Evolutionary conservation across 2,329 filamentous ascomycete species (phyloP), one percentile per base, ranked within the genome.

Genomic region (Fonsecaea pugnacius): DNA sequence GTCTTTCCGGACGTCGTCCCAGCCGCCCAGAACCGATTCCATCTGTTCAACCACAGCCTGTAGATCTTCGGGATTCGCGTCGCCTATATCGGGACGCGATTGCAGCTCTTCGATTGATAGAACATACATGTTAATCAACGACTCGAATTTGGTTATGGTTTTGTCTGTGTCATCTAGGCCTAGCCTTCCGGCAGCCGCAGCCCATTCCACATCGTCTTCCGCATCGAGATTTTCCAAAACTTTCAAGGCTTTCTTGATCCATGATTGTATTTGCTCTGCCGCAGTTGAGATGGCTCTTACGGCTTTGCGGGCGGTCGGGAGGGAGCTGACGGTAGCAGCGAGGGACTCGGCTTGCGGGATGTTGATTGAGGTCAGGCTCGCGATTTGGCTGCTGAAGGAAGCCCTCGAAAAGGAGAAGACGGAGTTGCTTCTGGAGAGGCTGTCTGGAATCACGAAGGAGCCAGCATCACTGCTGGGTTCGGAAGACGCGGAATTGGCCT

Each of bases 151-250:
- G 40, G 84, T 81, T 66, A 98, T 94, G 24, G 94, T 86, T 58
- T 80, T 81, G 68, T 89, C 85, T 2, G 88, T 85, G 60, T 87
- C 85, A 12, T 80, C 79, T 38, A 82, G 67, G 8, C 80, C 80
- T 64, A 82, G 77, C 66, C 80, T 75, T 33, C 95, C 95, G 58
- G 92, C 95, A 1, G 93, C 94, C 1, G 95, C 86, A 8, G 87
- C 93, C 95, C 95, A 99, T 76, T 98, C 94, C 16, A 98, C 92
- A 74, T 99, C 95, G 75, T 98, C 95, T 68, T 98, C 94, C 59
- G 93, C 92, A 75, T 98, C 92, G 48, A 99, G 81, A 4, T 93
- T 93, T 60, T 86, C 86, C 59, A 99, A 87, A 35, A 98, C 93
- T 72, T 96, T 92, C 0, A 89, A 89, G 0, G 94, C 94, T 76